Conservation (phyloP, 1,284 basidiomycete species). For the Stygiomarasmius scandens region DNA sequence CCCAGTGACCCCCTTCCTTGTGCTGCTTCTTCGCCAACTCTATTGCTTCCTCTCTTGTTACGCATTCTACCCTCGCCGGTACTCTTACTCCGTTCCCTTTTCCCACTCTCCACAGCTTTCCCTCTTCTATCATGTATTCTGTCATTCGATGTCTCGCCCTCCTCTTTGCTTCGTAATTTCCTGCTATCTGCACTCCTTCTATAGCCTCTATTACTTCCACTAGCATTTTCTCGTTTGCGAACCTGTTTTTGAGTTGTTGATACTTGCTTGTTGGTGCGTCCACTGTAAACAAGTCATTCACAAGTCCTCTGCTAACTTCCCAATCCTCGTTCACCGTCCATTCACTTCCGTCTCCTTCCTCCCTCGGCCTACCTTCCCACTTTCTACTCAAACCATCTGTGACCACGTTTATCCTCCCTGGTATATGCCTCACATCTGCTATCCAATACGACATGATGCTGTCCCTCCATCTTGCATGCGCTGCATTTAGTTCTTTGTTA, state of each 20-base stretch:
- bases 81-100: slow-evolving; percentile 19
- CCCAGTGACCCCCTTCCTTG: slow-evolving; percentile 29
- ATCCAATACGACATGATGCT: slow-evolving; percentile 16
- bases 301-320: slow-evolving; percentile 23
- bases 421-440: slow-evolving; percentile 13
- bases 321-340: slow-evolving; percentile 27
- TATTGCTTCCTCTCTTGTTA: slow-evolving; percentile 18
- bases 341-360: slow-evolving; percentile 30
- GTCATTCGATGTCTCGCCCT: slow-evolving; percentile 28
- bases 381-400: slow-evolving; percentile 16
- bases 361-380: background rate
- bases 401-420: slow-evolving; percentile 13
- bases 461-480: slow-evolving; percentile 17
- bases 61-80: slow-evolving; percentile 18
- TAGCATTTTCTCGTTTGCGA: slow-evolving; percentile 27
- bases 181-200: slow-evolving; percentile 27
- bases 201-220: slow-evolving; percentile 28
- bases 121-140: slow-evolving; percentile 34
- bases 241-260: slow-evolving; percentile 21
- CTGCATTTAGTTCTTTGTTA: slow-evolving; percentile 10
- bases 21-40: slow-evolving; percentile 18
- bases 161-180: too few species aligned
- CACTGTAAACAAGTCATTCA: slow-evolving; percentile 29
- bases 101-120: slow-evolving; percentile 32
- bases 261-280: background rate